phyloP scores from a whole-genome alignment of 257 asterid species.

The Lycium barbarum region DNA sequence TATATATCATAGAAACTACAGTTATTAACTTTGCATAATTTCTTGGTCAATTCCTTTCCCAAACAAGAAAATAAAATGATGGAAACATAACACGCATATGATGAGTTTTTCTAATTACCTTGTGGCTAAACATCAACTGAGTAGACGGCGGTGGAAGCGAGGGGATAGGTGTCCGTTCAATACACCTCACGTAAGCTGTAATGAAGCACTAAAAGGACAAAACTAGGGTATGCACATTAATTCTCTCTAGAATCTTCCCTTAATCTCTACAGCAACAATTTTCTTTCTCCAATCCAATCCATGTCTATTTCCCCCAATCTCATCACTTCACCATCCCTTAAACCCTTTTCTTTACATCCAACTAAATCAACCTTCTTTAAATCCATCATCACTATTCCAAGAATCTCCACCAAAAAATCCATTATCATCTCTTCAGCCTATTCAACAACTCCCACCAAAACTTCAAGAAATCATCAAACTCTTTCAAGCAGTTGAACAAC shows the following conservation, averaged over 20 bases:
- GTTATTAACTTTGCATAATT: too few relatives aligned
- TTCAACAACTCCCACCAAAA: slow-evolving; percentile 21
- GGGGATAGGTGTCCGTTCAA: too few relatives aligned
- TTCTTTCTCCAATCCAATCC: slow-evolving; percentile 38
- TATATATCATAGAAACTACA: too few relatives aligned
- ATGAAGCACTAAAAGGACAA: too few relatives aligned
- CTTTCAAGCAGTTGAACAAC: slow-evolving; percentile 66
- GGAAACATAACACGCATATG: too few relatives aligned
- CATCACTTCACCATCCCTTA: slow-evolving; percentile 36
- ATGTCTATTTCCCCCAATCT: slow-evolving; percentile 61
- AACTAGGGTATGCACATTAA: too few relatives aligned
- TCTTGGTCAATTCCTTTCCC: too few relatives aligned
- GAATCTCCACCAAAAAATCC: slow-evolving; percentile 53
- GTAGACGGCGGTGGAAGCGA: too few relatives aligned
- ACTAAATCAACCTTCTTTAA: slow-evolving; percentile 39
- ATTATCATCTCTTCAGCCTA: slow-evolving; percentile 42
- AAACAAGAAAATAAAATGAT: too few relatives aligned
- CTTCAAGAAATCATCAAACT: slow-evolving; percentile 74
- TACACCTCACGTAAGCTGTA: too few relatives aligned
- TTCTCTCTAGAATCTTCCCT: slow-evolving; percentile 15
- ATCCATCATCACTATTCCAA: slow-evolving; percentile 50
- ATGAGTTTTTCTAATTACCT: too few relatives aligned
- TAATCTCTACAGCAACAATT: background rate
- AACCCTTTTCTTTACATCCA: slow-evolving; percentile 42
- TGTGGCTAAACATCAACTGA: too few relatives aligned